These are phyloP conservation scores for Diaporthe helianthi DNA, from an alignment of 2,329 filamentous ascomycete genomes.

Conservation along the genomic window DNA sequence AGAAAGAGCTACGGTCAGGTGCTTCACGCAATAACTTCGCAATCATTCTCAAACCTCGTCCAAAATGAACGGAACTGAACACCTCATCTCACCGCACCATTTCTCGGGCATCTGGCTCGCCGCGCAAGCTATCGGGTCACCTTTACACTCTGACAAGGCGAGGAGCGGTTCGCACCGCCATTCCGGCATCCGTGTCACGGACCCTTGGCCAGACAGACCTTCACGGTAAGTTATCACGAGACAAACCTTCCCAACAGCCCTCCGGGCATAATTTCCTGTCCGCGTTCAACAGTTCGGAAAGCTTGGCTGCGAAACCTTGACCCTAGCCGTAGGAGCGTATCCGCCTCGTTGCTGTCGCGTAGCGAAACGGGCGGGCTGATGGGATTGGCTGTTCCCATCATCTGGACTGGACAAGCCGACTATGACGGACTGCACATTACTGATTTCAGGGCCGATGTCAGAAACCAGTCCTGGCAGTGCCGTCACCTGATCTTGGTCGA, in stretches of 20 bases:
- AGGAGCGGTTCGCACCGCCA: conserved; percentile 8
- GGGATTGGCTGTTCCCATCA: conserved; percentile 1
- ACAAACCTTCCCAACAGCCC: conserved; percentile 11
- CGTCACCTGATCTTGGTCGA: conserved; percentile 52
- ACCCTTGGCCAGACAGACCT: conserved; percentile 36
- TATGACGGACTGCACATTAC: not conserved
- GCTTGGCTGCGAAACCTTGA: conserved; percentile 24
- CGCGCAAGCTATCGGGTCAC: conserved; percentile 11
- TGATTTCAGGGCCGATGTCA: conserved; percentile 46
- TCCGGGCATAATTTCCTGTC: conserved; percentile 24
- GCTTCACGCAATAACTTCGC: conserved; percentile 88
- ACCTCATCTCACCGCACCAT: not conserved
- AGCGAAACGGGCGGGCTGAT: conserved; percentile 14
- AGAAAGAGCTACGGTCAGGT: conserved; percentile 80
- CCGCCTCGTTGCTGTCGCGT: conserved; percentile 9
- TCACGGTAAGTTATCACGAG: conserved; percentile 20
- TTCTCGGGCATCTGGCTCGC: not conserved
- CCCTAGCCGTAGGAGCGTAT: conserved; percentile 23
- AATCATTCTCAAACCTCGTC: conserved; percentile 64
- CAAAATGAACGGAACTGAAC: conserved; percentile 8
- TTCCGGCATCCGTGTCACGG: conserved; percentile 11
- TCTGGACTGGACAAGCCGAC: conserved; percentile 11
- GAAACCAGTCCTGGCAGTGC: conserved; percentile 51
- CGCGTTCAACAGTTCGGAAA: not conserved
- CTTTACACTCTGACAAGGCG: not conserved